Percentiles rank a stretch among this genome's conserved stretches.
phyloP scores from a whole-genome alignment of 2,329 filamentous ascomycete species.

The Trichoderma koningii region DNA sequence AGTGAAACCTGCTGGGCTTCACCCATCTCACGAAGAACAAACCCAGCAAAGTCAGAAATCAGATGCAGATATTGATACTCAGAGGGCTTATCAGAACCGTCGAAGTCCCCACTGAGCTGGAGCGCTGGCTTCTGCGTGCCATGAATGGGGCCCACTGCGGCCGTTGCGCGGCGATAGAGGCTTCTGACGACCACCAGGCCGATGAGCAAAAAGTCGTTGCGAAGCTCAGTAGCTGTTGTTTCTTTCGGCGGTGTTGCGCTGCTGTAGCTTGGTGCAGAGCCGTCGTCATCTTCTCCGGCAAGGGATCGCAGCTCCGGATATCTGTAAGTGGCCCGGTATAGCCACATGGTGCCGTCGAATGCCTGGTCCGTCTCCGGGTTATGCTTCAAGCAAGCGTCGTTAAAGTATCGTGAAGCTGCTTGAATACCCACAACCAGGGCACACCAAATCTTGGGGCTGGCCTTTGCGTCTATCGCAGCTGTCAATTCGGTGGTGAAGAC shows the following conservation, averaged over 20 bases:
- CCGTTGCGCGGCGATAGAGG: slow-evolving; percentile 48
- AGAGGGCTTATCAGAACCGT: slow-evolving; percentile 33
- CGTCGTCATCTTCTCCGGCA: slow-evolving; percentile 22
- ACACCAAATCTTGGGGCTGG: slow-evolving; percentile 41
- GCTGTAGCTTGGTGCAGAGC: slow-evolving; percentile 7
- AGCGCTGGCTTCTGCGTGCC: slow-evolving; percentile 33
- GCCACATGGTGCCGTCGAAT: slow-evolving; percentile 34
- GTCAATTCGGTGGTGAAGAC: slow-evolving; percentile 42
- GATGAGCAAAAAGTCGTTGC: slow-evolving; percentile 45
- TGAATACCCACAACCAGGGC: slow-evolving; percentile 44
- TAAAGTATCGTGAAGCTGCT: slow-evolving; percentile 42
- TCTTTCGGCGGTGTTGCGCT: slow-evolving; percentile 9
- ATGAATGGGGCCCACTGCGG: slow-evolving; percentile 32
- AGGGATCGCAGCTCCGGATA: slow-evolving; percentile 37
- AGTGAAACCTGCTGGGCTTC: slow-evolving; percentile 42
- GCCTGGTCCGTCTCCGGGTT: slow-evolving; percentile 31
- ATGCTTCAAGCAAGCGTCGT: slow-evolving; percentile 44
- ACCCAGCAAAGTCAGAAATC: slow-evolving; percentile 42
- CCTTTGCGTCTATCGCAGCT: slow-evolving; percentile 40
- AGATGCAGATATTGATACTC: slow-evolving; percentile 43
- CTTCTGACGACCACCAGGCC: slow-evolving; percentile 43
- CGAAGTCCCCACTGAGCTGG: slow-evolving; percentile 40
- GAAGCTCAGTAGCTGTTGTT: slow-evolving; percentile 36
- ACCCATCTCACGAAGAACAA: slow-evolving; percentile 42
- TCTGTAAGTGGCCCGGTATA: slow-evolving; percentile 32